These are phyloP conservation scores for Globisporangium parvum DNA, from an alignment of 352 stramenopile genomes.

Conservation along the genomic window DNA sequence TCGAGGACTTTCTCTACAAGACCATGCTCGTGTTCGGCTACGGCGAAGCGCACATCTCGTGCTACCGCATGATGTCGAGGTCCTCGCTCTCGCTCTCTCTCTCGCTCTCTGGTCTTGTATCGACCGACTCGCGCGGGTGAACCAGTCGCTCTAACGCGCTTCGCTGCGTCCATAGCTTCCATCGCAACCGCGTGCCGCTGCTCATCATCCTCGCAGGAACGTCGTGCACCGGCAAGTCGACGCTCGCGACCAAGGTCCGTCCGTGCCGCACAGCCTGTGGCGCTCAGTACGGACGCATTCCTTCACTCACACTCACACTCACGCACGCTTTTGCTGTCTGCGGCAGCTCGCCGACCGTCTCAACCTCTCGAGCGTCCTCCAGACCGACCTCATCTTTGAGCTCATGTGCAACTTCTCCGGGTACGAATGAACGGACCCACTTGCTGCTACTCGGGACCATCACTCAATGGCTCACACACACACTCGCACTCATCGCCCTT, in stretches of 20 bases:
- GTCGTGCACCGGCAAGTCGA: conserved; percentile 82
- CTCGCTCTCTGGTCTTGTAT: not conserved
- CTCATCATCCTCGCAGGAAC: conserved; percentile 83
- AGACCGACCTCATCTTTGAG: conserved; percentile 86
- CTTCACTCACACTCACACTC: not conserved
- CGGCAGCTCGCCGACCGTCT: conserved; percentile 71
- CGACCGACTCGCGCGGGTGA: not conserved
- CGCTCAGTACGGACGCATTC: not conserved
- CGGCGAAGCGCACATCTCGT: conserved; percentile 72
- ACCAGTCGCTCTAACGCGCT: not conserved
- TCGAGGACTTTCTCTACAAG: conserved; percentile 89
- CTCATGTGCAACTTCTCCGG: conserved; percentile 90
- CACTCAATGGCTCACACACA: not conserved
- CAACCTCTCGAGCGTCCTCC: conserved; percentile 82
- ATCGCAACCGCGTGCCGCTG: conserved; percentile 77
- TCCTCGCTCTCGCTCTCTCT: conserved; percentile 8
- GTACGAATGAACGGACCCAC: conserved; percentile 18
- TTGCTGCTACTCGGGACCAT: not conserved
- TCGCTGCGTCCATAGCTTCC: conserved; percentile 37
- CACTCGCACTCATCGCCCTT: not conserved
- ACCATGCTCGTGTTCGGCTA: conserved; percentile 88
- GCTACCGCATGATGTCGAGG: conserved; percentile 87
- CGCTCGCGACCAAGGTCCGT: conserved; percentile 71
- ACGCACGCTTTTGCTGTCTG: not conserved
- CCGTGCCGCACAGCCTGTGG: not conserved